These are phyloP conservation scores for Plasmodium ovale DNA, from an alignment of 169 alveolate genomes.

Conservation along the genomic window DNA sequence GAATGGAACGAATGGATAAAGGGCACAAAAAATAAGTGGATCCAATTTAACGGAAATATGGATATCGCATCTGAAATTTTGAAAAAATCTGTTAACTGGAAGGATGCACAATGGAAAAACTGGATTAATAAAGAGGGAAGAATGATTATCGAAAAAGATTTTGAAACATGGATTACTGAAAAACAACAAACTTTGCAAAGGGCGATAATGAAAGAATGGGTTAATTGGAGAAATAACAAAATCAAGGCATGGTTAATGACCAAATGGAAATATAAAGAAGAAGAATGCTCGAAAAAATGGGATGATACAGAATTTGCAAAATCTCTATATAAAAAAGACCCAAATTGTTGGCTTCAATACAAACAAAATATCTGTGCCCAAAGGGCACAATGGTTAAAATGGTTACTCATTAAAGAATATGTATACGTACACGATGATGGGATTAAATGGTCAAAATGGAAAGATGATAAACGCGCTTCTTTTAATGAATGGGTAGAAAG, in stretches of 20 bases:
- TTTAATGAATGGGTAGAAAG: background rate
- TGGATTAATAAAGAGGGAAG: constrained; percentile 9
- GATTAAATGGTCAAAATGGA: background rate
- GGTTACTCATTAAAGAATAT: background rate
- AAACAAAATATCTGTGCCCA: background rate
- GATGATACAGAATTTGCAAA: background rate
- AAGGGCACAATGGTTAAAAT: background rate
- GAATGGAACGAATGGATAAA: constrained; percentile 27
- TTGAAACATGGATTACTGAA: background rate
- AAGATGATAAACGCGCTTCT: background rate
- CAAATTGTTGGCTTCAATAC: background rate
- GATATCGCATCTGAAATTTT: background rate
- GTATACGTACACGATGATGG: background rate
- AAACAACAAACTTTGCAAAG: background rate
- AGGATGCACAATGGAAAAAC: background rate
- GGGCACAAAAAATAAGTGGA: constrained; percentile 10
- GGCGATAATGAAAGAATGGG: background rate
- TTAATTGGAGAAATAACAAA: constrained; percentile 7
- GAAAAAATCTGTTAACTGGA: constrained; percentile 6
- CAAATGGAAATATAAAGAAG: constrained; percentile 19
- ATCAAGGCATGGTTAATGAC: constrained; percentile 1
- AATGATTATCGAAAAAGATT: constrained; percentile 1
- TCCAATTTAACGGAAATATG: constrained; percentile 2
- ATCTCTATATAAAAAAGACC: no score
- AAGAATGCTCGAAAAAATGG: background rate